Evolutionary conservation across 169 alveolate genomes (phyloP).

Genomic region (Eimeria praecox): DNA sequence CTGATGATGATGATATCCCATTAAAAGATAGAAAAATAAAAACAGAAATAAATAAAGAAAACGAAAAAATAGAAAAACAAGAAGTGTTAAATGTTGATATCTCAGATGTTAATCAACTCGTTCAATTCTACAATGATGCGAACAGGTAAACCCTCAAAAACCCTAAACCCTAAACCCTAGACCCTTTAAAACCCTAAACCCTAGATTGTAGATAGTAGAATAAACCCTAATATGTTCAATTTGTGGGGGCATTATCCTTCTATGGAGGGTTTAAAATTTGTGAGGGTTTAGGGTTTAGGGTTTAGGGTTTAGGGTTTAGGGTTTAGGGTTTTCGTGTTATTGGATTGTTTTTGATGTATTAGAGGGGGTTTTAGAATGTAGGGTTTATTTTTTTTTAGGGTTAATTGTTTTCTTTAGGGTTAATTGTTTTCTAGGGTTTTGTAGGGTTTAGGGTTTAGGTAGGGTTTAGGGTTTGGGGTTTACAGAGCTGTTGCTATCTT

Average conservation of each 20-base stretch:
- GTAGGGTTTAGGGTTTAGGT: no score
- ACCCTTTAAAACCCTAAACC: no score
- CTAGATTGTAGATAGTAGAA: background rate
- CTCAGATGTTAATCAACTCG: slow-evolving; percentile 92
- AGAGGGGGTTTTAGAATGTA: no score
- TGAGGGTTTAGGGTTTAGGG: no score
- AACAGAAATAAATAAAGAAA: background rate
- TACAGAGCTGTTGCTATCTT: slow-evolving; percentile 97
- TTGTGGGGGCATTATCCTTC: background rate
- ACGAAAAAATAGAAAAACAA: background rate
- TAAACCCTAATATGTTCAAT: background rate
- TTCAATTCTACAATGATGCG: slow-evolving; percentile 98
- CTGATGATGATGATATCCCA: slow-evolving; percentile 65
- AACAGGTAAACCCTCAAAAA: slow-evolving; percentile 85
- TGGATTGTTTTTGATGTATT: no score
- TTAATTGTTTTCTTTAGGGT: background rate
- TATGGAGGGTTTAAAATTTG: no score
- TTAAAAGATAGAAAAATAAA: background rate
- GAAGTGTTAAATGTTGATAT: slow-evolving; percentile 82
- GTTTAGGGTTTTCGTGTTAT: no score
- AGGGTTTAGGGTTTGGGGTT: no score
- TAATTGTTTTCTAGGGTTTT: no score
- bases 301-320: no score
- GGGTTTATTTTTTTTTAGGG: background rate
- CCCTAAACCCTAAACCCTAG: slow-evolving; percentile 7